Base-by-base conservation (phyloP, 2,329 filamentous ascomycete genomes). In the Tricladium varicosporioides region DNA sequence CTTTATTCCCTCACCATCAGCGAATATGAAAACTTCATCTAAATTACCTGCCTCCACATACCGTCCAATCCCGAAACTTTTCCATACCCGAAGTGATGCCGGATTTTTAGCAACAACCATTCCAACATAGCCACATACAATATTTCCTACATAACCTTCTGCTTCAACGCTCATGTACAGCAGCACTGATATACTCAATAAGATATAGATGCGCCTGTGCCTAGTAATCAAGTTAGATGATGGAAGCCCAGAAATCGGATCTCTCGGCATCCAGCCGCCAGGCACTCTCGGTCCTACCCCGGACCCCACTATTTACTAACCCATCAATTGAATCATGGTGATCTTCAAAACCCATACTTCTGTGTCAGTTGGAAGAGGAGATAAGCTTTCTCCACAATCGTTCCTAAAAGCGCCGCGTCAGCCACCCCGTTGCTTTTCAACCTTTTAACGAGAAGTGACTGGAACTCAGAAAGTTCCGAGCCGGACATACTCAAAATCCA, bases 321-420 rank as follows among this genome's bases (percentile, higher is more conserved):
- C 36, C 36, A 10, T n/a, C 36, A 11, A 40, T n/a, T 40, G 36
- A 40, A 40, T 40, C 36, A 40, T 4, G 36, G n/a, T 40, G n/a
- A 40, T n/a, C n/a, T n/a, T n/a, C 36, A 40, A 4, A 4, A 13
- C 36, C n/a, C 36, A 13, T 40, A 40, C 36, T 40, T 40, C 36
- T 7, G 36, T 13, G 36, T 40, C 36, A 40, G 36, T 11, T 13
- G 5, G 36, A 40, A n/a, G 36, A 40, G 10, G n/a, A 40, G 45
- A 31, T 48, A 48, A 48, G 45, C 45, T 48, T 48, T 48, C 45
- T 48, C 19, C 45, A 15, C 19, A 48, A 14, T 18, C 19, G 45
- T 27, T 14, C 14, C 19, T 15, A 2, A 31, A 40, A 40, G 36
- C 15, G 45, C 45, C 45, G 45, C 45, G 19, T 31, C 4, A 48